Percentiles rank a stretch among this genome's conserved stretches.
phyloP scores from a whole-genome alignment of 768 basidiomycete species.

The Lactarius hengduanensis region DNA sequence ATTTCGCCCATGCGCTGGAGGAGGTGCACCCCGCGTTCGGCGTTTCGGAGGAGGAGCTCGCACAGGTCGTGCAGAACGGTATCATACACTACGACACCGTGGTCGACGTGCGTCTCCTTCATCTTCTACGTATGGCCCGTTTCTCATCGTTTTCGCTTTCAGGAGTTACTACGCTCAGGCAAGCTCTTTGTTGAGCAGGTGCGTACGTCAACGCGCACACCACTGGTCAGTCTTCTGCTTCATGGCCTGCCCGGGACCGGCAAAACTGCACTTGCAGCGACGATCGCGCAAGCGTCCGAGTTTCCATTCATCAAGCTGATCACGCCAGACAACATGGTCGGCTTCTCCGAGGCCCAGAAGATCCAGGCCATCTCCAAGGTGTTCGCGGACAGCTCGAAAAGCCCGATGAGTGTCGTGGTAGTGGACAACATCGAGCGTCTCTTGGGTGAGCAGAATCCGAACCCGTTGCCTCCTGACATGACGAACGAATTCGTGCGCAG shows the following conservation, averaged over 20 bases:
- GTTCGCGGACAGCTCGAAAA: conserved; percentile 96
- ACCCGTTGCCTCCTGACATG: not conserved
- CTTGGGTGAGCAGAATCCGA: conserved; percentile 56
- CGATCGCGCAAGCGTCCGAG: conserved; percentile 86
- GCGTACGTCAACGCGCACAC: conserved; percentile 61
- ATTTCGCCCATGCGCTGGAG: conserved; percentile 88
- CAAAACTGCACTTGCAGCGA: conserved; percentile 92
- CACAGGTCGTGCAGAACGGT: conserved; percentile 82
- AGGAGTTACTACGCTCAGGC: conserved; percentile 88
- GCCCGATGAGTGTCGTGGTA: conserved; percentile 88
- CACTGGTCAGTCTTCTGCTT: conserved; percentile 75
- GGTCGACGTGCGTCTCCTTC: conserved; percentile 77
- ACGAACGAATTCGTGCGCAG: conserved; percentile 40
- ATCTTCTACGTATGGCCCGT: not conserved
- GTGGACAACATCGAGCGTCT: conserved; percentile 93
- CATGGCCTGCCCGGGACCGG: conserved; percentile 90
- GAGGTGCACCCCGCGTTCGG: conserved; percentile 97
- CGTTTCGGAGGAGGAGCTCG: conserved; percentile 94
- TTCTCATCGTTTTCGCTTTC: conserved; percentile 13
- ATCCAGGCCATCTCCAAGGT: conserved; percentile 88
- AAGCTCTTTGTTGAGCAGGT: conserved; percentile 89
- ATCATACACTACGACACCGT: conserved; percentile 82
- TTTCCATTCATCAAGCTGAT: conserved; percentile 98
- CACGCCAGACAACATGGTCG: conserved; percentile 93
- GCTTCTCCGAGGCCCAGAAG: conserved; percentile 89